Percentiles rank a stretch among this genome's conserved stretches.
Conservation (phyloP, 2,329 filamentous ascomycete genomes). For the Neocatenulostroma microsporum region DNA sequence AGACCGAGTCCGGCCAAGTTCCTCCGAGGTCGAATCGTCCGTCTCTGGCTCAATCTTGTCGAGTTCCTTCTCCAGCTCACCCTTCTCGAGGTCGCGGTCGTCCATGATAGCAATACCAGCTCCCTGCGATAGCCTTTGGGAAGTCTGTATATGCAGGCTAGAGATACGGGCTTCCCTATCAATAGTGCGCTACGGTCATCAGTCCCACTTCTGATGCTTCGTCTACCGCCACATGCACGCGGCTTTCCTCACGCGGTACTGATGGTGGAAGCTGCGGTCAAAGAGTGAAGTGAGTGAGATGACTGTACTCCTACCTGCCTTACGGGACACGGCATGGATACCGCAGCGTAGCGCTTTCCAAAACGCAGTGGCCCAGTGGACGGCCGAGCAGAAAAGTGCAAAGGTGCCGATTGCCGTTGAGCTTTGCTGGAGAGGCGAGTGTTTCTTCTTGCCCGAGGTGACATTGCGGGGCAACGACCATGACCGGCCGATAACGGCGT, state of each 20-base stretch:
- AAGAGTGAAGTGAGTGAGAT: not conserved
- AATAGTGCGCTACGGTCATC: not conserved
- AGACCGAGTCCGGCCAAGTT: not conserved
- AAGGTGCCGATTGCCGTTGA: no score
- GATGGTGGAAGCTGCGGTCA: not conserved
- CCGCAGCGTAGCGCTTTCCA: no score
- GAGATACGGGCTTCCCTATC: no score
- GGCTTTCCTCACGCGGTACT: not conserved
- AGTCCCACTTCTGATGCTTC: not conserved
- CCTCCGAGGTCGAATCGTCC: not conserved
- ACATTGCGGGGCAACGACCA: no score
- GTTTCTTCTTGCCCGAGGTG: no score
- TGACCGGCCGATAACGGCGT: no score
- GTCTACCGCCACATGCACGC: not conserved
- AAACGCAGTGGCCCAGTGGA: no score
- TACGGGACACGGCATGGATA: constrained; percentile 1
- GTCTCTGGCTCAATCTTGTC: constrained; percentile 12
- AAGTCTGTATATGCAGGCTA: no score
- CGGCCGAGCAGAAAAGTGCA: no score
- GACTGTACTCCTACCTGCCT: not conserved
- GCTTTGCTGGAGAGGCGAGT: no score
- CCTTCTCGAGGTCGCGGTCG: constrained; percentile 10
- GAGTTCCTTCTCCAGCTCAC: constrained; percentile 8
- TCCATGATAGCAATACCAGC: no score
- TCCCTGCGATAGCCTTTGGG: no score